Base-by-base conservation (phyloP, 2,329 filamentous ascomycete genomes). In the Alternaria conjuncta region DNA sequence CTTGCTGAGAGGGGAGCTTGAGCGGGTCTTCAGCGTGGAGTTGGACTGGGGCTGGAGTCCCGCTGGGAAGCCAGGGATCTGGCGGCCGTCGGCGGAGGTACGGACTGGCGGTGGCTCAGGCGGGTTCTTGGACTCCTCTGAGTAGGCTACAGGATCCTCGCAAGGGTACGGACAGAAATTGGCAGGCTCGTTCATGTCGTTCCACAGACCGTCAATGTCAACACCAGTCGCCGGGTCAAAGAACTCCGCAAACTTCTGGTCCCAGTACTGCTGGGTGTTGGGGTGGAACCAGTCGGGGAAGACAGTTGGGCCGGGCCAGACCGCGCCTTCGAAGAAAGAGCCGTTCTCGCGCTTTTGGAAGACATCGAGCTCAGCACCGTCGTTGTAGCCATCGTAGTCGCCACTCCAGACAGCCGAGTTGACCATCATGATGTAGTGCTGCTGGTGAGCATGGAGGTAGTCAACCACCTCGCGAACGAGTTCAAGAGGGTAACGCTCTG, bases 361-460 rank as follows among this genome's bases (percentile, higher is more conserved):
- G 6, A 86, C 77, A 28, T 82, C 85, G 6, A 86, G 80, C 15
- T 86, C 83, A 1, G 87, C 79, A 1, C 91, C 91, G 20, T 88
- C 85, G 57, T 90, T 84, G 78, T 88, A 93, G 0, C 87, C 82
- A 5, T 76, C 72, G 67, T 88, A 89, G 51, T 75, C 68, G 26
- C 69, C 68, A 3, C 70, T 66, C n/a, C 82, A 83, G 3, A 88
- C 83, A 13, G 89, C 89, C 0, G 90, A 90, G 71, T 95, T 92
- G 0, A 95, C 91, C 91, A 95, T 96, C 57, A 94, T 82, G 46
- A 92, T 86, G 68, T 92, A 92, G 57, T 92, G 86, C 75, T 93
- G 91, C 46, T 91, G 79, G 64, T 88, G 85, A 3, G 80, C 79
- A 70, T 93, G 91, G 0, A 95, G 84, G 43, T 90, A 86, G 49